phyloP scores from a whole-genome alignment of 2,329 filamentous ascomycete genomes.

The Exserohilum turcica region DNA sequence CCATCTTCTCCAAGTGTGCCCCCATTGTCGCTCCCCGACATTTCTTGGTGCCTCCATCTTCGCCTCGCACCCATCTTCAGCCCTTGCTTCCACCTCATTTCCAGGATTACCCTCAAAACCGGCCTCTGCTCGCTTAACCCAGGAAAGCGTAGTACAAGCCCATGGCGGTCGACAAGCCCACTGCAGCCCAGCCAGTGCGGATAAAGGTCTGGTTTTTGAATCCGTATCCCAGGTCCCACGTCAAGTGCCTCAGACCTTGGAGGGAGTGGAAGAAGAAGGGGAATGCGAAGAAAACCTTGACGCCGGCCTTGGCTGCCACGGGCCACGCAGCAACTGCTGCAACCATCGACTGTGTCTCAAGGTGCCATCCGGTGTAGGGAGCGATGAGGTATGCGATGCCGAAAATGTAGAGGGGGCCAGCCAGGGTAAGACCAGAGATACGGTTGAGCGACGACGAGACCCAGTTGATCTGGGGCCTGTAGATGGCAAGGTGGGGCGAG shows the following conservation, averaged over 20 bases:
- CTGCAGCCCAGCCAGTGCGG: constrained; percentile 66
- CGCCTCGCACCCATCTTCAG: neutral
- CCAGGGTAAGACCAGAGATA: constrained; percentile 77
- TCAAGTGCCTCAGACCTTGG: constrained; percentile 74
- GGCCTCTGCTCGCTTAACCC: neutral
- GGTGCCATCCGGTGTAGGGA: constrained; percentile 73
- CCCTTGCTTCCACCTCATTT: neutral
- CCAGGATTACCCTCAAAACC: neutral
- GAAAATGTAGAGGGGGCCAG: constrained; percentile 78
- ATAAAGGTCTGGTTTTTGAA: constrained; percentile 69
- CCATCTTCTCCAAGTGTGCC: neutral
- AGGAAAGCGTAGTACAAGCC: constrained; percentile 41
- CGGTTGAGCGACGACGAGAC: constrained; percentile 77
- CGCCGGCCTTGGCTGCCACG: constrained; percentile 60
- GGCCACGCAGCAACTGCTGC: constrained; percentile 68
- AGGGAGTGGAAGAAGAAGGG: constrained; percentile 72
- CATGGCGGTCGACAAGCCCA: constrained; percentile 60
- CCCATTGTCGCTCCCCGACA: neutral
- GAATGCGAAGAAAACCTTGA: constrained; percentile 65
- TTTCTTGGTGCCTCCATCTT: neutral
- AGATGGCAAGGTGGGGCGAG: constrained; percentile 83
- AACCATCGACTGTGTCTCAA: constrained; percentile 67
- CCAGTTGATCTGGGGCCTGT: constrained; percentile 86
- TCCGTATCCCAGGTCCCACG: constrained; percentile 68
- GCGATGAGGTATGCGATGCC: constrained; percentile 79